Evolutionary conservation across 495 filamentous ascomycete species (phyloP).

Genomic region (Wilcoxina mikolae): DNA sequence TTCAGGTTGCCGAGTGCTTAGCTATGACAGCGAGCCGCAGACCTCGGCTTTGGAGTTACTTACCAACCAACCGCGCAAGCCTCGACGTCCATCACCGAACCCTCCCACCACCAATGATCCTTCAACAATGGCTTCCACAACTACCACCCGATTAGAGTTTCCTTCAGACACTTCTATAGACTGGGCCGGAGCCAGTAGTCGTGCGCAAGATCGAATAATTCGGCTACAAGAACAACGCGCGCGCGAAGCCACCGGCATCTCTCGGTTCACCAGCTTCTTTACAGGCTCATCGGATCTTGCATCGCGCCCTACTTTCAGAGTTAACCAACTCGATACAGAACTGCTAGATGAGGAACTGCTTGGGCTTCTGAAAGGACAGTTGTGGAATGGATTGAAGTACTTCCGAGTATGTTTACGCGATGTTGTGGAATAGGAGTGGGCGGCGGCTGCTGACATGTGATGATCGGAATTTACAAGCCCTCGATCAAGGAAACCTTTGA

Average conservation of each 20-base stretch:
- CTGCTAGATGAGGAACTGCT: slow-evolving; percentile 89
- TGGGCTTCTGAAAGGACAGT: slow-evolving; percentile 67
- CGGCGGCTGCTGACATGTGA: background rate
- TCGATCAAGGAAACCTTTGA: slow-evolving; percentile 40
- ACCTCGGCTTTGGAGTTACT: too few relatives aligned
- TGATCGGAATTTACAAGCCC: slow-evolving; percentile 16
- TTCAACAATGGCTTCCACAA: slow-evolving; percentile 11
- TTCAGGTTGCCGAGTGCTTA: too few relatives aligned
- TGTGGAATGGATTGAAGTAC: slow-evolving; percentile 78
- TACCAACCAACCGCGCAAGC: too few relatives aligned
- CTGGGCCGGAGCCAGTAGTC: slow-evolving; percentile 26
- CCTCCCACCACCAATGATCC: slow-evolving; percentile 15
- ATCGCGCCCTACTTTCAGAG: slow-evolving; percentile 71
- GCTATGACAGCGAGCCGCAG: too few relatives aligned
- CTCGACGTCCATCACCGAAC: background rate
- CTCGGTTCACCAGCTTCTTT: slow-evolving; percentile 14
- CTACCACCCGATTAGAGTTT: slow-evolving; percentile 10
- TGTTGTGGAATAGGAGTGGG: background rate
- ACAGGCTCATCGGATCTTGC: slow-evolving; percentile 59
- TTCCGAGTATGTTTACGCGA: slow-evolving; percentile 43
- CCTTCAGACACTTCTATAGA: slow-evolving; percentile 13
- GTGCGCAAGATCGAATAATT: slow-evolving; percentile 24
- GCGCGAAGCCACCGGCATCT: slow-evolving; percentile 5
- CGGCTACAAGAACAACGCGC: slow-evolving; percentile 16
- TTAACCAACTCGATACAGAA: slow-evolving; percentile 94